phyloP scores from a whole-genome alignment of 116 monocot species.

The Trichopus zeylanicus region DNA sequence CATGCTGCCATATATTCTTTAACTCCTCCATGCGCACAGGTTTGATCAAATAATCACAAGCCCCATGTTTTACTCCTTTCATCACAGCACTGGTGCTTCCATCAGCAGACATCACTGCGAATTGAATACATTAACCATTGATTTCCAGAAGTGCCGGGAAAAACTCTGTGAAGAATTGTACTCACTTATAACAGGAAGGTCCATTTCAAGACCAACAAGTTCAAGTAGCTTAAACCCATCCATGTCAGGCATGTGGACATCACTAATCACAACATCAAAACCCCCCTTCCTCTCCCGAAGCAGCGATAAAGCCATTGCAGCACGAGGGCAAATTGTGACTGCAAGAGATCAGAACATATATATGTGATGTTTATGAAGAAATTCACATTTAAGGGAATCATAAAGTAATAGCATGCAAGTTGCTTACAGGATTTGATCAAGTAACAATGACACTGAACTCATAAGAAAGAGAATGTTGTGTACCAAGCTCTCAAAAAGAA shows the following conservation, averaged over 20 bases:
- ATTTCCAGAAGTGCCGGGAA: background rate
- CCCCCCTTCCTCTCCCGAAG: slow-evolving; percentile 38
- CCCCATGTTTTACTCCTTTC: slow-evolving; percentile 65
- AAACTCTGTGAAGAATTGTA: slow-evolving; percentile 4
- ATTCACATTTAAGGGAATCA: background rate
- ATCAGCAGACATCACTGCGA: slow-evolving; percentile 74
- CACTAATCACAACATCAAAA: slow-evolving; percentile 61
- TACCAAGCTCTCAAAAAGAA: background rate
- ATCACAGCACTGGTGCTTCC: slow-evolving; percentile 40
- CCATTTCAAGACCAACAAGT: slow-evolving; percentile 56
- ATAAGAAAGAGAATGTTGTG: background rate
- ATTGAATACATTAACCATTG: background rate
- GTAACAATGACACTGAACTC: background rate
- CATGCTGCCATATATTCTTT: slow-evolving; percentile 72
- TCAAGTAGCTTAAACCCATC: slow-evolving; percentile 66
- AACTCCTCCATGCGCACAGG: slow-evolving; percentile 60
- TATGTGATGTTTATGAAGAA: background rate
- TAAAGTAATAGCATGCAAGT: background rate
- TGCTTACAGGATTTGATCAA: background rate
- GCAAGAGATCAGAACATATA: background rate
- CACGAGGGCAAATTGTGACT: slow-evolving; percentile 30
- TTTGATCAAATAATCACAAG: slow-evolving; percentile 65
- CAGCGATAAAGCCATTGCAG: slow-evolving; percentile 28
- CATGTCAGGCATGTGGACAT: slow-evolving; percentile 81
- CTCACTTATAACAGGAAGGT: slow-evolving; percentile 67